Evolutionary conservation across 495 filamentous ascomycete genomes (phyloP).

Genomic region (Niebla homalea): DNA sequence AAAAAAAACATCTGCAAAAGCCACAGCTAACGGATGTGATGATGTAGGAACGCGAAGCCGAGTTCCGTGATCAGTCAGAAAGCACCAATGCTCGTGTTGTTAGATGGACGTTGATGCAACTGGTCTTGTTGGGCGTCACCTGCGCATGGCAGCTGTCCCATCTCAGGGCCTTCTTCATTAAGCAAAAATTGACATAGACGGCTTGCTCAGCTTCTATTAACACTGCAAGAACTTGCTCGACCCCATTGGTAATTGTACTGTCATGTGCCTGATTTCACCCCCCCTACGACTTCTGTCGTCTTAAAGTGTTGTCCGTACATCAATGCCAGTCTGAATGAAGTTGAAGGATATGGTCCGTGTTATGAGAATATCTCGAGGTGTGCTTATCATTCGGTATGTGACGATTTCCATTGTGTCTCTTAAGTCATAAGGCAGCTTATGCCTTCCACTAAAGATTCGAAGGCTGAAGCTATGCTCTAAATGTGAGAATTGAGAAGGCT

Average conservation of each 20-base stretch:
- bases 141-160: constrained; percentile 97
- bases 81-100: constrained; percentile 85
- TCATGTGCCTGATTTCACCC: background rate
- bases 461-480: background rate
- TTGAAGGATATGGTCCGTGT: background rate
- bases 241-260: background rate
- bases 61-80: constrained; percentile 96
- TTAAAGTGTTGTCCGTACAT: background rate
- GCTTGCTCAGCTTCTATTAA: background rate
- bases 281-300: background rate
- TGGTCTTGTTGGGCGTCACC: constrained; percentile 74
- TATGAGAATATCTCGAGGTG: background rate
- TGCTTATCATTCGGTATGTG: background rate
- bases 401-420: background rate
- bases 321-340: background rate
- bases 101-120: constrained; percentile 83
- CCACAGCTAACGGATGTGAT: background rate
- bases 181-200: constrained; percentile 84
- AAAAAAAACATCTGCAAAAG: background rate
- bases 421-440: background rate
- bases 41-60: constrained; percentile 81
- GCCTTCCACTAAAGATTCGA: background rate
- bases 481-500: background rate
- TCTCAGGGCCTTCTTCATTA: constrained; percentile 95
- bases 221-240: background rate